Conservation (phyloP, 345 rosid genomes). For the Eucalyptus leucophloia region DNA sequence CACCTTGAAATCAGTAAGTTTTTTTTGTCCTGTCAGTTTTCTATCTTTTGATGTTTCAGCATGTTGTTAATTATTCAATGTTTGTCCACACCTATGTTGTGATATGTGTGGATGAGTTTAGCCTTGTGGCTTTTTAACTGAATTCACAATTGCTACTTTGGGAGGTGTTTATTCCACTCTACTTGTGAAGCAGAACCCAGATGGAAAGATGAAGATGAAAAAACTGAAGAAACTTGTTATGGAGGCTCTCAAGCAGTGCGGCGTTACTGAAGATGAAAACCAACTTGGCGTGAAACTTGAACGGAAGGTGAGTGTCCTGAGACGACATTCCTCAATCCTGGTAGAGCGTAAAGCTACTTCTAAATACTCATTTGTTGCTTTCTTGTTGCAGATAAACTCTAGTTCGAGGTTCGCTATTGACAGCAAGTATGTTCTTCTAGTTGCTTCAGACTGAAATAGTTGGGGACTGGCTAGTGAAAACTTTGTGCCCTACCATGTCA, state of each 20-base stretch:
- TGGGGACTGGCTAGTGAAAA: neutral
- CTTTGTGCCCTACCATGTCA: neutral
- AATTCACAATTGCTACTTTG: neutral
- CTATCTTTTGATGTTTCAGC: neutral
- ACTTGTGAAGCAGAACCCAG: conserved; percentile 31
- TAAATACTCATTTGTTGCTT: neutral
- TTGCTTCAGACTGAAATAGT: conserved; percentile 18
- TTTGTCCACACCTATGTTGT: neutral
- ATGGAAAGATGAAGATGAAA: conserved; percentile 54
- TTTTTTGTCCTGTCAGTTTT: neutral
- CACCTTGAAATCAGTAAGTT: conserved; percentile 54
- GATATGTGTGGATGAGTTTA: neutral
- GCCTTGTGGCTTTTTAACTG: neutral
- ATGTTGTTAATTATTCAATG: neutral
- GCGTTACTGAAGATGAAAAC: conserved; percentile 20
- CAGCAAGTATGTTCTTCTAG: conserved; percentile 47
- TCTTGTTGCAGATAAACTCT: conserved; percentile 39
- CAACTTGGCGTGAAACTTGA: conserved; percentile 25
- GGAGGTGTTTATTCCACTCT: neutral
- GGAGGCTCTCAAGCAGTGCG: conserved; percentile 38
- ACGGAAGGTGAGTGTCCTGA: conserved; percentile 40
- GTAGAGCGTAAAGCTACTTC: neutral
- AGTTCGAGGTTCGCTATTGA: conserved; percentile 52
- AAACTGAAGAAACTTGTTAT: conserved; percentile 53
- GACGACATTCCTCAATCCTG: neutral